These are phyloP conservation scores for Viola pubescens DNA, from an alignment of 441 rosid genomes.

Conservation along the genomic window DNA sequence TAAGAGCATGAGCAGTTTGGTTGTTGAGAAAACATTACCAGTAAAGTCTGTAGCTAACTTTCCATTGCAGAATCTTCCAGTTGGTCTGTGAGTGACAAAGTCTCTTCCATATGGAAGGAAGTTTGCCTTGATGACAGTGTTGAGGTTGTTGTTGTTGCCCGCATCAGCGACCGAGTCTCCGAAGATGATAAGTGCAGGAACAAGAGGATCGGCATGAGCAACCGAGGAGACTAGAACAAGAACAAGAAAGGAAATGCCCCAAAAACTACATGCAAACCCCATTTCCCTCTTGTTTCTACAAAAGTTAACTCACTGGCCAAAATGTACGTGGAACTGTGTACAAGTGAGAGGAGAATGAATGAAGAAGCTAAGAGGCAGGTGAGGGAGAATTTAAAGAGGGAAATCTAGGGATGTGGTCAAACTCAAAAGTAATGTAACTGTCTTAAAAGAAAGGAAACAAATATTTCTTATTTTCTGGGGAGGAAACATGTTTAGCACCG, in stretches of 20 bases:
- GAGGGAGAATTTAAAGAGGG: constrained; percentile 27
- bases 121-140: constrained; percentile 61
- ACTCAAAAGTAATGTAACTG: constrained; percentile 15
- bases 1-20: neutral
- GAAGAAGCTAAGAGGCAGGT: constrained; percentile 20
- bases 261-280: constrained; percentile 20
- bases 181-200: constrained; percentile 72
- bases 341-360: constrained; percentile 15
- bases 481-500: constrained; percentile 28
- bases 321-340: neutral
- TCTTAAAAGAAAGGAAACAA: constrained; percentile 13
- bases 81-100: constrained; percentile 57
- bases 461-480: constrained; percentile 24
- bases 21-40: constrained; percentile 29
- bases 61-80: constrained; percentile 95
- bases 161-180: constrained; percentile 91
- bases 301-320: neutral
- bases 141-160: constrained; percentile 80
- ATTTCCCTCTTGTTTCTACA: constrained; percentile 16
- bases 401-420: constrained; percentile 17
- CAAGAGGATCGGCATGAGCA: constrained; percentile 49
- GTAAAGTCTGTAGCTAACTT: constrained; percentile 78
- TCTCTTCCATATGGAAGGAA: constrained; percentile 97
- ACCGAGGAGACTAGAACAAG: constrained; percentile 22
- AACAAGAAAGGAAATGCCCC: constrained; percentile 19